Percentiles rank a stretch among this genome's conserved stretches.
These are phyloP conservation scores for Podospora anserina DNA, from an alignment of 495 filamentous ascomycete genomes.

Conservation along the genomic window DNA sequence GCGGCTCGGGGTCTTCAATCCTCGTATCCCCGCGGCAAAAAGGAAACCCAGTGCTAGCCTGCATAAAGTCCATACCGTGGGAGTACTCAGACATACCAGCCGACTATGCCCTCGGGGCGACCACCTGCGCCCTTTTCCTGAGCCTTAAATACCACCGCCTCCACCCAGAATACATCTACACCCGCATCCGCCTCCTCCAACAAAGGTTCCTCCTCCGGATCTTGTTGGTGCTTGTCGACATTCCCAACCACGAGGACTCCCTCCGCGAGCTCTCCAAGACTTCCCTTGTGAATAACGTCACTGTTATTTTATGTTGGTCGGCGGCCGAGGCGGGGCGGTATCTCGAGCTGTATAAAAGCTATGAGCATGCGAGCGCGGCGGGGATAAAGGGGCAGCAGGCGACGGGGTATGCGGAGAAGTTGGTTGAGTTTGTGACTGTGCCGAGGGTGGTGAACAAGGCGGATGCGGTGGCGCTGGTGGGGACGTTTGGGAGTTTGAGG, in stretches of 20 bases:
- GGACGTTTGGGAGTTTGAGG: slow-evolving; percentile 80
- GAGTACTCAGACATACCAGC: slow-evolving; percentile 93
- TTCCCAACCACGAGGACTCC: slow-evolving; percentile 73
- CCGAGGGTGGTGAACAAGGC: slow-evolving; percentile 91
- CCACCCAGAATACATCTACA: slow-evolving; percentile 97
- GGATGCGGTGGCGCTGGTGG: slow-evolving; percentile 82
- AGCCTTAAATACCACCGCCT: slow-evolving; percentile 96
- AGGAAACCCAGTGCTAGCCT: slow-evolving; percentile 87
- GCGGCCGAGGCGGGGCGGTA: slow-evolving; percentile 90
- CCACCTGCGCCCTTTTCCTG: slow-evolving; percentile 88
- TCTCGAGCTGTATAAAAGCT: slow-evolving; percentile 89
- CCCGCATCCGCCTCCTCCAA: slow-evolving; percentile 73
- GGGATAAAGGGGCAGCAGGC: slow-evolving; percentile 80
- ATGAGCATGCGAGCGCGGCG: slow-evolving; percentile 76
- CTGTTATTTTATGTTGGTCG: slow-evolving; percentile 88
- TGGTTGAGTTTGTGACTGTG: slow-evolving; percentile 91
- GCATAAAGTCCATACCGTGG: slow-evolving; percentile 82
- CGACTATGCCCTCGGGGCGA: slow-evolving; percentile 84
- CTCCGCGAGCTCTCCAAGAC: slow-evolving; percentile 85
- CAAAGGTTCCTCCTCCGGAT: slow-evolving; percentile 82
- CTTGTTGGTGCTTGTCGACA: slow-evolving; percentile 88
- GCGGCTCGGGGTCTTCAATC: slow-evolving; percentile 64
- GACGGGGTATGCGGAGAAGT: slow-evolving; percentile 74
- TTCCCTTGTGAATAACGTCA: slow-evolving; percentile 79
- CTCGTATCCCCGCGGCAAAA: slow-evolving; percentile 83